These are phyloP conservation scores for Yarrowia galli DNA, from an alignment of 1,139 yeast genomes.

Conservation along the genomic window DNA sequence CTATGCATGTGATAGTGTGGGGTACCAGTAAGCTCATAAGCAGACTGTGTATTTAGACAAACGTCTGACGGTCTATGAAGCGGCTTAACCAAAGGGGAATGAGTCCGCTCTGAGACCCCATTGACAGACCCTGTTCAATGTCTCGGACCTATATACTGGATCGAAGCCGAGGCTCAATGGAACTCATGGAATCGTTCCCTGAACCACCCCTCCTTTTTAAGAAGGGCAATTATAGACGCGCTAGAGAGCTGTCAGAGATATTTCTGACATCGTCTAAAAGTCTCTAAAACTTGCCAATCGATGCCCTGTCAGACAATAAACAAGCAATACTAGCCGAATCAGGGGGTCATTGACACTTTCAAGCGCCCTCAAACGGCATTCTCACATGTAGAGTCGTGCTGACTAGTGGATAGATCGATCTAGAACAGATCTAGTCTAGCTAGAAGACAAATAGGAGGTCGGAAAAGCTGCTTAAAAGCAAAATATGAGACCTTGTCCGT, in stretches of 20 bases:
- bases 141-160: conserved; percentile 4
- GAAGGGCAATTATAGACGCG: conserved; percentile 11
- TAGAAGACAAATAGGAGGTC: background rate
- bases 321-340: background rate
- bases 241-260: background rate
- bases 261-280: background rate
- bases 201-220: background rate
- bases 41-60: no score
- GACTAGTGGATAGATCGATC: background rate
- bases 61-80: background rate
- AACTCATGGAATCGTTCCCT: background rate
- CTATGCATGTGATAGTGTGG: conserved; percentile 26
- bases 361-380: background rate
- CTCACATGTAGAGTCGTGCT: background rate
- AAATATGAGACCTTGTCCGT: background rate
- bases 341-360: background rate
- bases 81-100: background rate
- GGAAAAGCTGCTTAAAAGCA: background rate
- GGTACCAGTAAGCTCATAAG: conserved; percentile 1
- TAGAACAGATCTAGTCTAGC: background rate
- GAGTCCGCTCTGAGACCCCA: background rate
- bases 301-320: background rate
- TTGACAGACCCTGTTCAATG: background rate
- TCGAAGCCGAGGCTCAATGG: background rate
- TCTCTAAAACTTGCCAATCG: background rate